Evolutionary conservation across 129 eudicot genomes (phyloP), one percentile per base, ranked within the genome.

Genomic region (Sambucus nigra): DNA sequence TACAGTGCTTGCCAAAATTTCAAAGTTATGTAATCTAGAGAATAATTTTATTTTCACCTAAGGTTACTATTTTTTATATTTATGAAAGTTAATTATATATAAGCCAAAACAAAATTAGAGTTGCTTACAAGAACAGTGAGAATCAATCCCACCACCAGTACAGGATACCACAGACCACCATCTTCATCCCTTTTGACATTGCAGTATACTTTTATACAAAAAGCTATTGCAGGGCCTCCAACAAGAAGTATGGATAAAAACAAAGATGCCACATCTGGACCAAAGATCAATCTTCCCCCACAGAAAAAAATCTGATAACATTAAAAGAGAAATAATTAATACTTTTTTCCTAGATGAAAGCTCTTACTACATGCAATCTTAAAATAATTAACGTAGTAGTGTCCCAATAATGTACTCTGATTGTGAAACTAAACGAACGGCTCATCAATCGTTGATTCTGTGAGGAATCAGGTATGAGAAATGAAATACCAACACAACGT

Each of bases 231-330:
- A 23, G 99, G 99, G 29, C 80, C 84, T 21, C 62, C 77, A 57
- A 92, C 75, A 15, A 92, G 68, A 64, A 80, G 66, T 19, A 73
- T 27, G 47, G 99, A 69, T 35, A 82, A 17, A 51, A 74, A 73
- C 65, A 92, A 42, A 57, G 99, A 77, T 48, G 73, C 76, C 8
- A 64, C 92, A 66, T 92, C 96, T 1, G 99, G 99, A 65, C 96
- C 99, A 62, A 86, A 92, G 58, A 92, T 73, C 72, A 92, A 75
- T 71, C 96, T 82, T 69, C 99, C 99, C 21, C 96, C 96, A 53
- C 78, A 82, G 26, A 80, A 59, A 64, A 92, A 92, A 65, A 31
- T 92, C 99, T 92, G 88, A 28, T 0, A 77, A 53, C 45, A 65
- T 42, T 23, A 19, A 54, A 46, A 62, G 33, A 56, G 8, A 41